phyloP scores from a whole-genome alignment of 2,329 filamentous ascomycete species.

The Sclerotinia subarctica region DNA sequence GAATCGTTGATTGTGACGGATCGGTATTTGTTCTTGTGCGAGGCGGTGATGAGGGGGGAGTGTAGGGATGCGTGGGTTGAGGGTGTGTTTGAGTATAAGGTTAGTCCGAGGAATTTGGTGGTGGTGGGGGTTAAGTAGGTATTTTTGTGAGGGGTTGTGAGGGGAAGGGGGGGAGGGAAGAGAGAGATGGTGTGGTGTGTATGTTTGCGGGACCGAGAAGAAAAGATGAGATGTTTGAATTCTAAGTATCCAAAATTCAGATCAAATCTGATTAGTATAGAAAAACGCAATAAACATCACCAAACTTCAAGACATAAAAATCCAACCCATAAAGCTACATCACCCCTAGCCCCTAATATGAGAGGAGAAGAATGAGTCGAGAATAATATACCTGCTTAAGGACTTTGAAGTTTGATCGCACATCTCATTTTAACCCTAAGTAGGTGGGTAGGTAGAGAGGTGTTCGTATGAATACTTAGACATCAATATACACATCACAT shows the following conservation, averaged over 20 bases:
- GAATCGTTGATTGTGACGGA: conserved; percentile 90
- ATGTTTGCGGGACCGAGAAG: too few species aligned
- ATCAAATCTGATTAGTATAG: background rate
- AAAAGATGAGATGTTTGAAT: background rate
- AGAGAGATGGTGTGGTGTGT: background rate
- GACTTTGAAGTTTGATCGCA: too few species aligned
- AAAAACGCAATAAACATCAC: background rate
- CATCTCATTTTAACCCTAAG: background rate
- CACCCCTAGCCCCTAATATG: background rate
- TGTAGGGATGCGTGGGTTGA: conserved; percentile 84
- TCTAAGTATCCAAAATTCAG: background rate
- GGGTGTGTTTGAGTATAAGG: conserved; percentile 81
- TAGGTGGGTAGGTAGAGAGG: too few species aligned
- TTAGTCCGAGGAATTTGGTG: conserved; percentile 87
- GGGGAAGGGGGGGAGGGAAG: background rate
- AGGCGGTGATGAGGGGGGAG: conserved; percentile 68
- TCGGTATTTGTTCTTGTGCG: conserved; percentile 80
- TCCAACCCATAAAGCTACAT: background rate
- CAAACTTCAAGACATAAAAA: background rate
- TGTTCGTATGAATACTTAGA: background rate
- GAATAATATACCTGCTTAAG: background rate
- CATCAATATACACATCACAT: background rate
- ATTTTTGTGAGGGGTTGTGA: background rate
- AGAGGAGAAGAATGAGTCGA: background rate
- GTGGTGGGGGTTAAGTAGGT: conserved; percentile 78